Base-by-base conservation (phyloP, 352 stramenopile species). In the Globisporangium perplexum region DNA sequence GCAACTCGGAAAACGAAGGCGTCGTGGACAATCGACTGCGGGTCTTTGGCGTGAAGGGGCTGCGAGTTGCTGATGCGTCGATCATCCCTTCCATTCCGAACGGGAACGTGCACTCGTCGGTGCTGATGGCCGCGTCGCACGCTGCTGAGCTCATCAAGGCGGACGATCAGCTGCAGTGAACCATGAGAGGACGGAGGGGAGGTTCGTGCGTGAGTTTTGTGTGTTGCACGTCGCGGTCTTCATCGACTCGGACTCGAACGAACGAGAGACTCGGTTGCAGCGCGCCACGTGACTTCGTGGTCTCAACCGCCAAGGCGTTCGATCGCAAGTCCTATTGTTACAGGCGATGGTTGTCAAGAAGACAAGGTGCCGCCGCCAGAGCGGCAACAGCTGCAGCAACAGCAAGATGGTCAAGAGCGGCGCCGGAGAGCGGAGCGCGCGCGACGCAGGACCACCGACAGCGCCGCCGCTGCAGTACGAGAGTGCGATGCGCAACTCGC, bases 31-130 rank as follows among this genome's bases (percentile, higher is more conserved):
- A 56, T 22, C 72, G 71, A 24, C 55, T 89, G 39, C 74, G 73
- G 1, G 78, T 89, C 2, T 89, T 86, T 51, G 76, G 76, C 17
- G 62, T 86, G 28, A 49, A 69, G 26, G 79, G 81, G 20, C 65
- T 89, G 30, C 76, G 74, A 23, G 69, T 89, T 4, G 78, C 78
- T 18, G 78, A 89, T 43, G 78, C 78, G 12, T 89, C 75, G 1
- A 65, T 86, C 14, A 89, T 89, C 47, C 78, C 78, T 10, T 55
- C 66, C 23, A 89, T 89, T 44, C 78, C 78, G 1, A 89, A 89
- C 50, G 78, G 78, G 24, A 89, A 89, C 41, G 78, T 89, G 24
- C 78, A 89, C 57, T 89, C 78, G 30, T 72, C 75, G 1, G 78
- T 89, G 24, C 67, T 89, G 22, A 83, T 89, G 75, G 72, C 80